phyloP scores from a whole-genome alignment of 495 filamentous ascomycete genomes.

The Hypoxylon crocopeplum region DNA sequence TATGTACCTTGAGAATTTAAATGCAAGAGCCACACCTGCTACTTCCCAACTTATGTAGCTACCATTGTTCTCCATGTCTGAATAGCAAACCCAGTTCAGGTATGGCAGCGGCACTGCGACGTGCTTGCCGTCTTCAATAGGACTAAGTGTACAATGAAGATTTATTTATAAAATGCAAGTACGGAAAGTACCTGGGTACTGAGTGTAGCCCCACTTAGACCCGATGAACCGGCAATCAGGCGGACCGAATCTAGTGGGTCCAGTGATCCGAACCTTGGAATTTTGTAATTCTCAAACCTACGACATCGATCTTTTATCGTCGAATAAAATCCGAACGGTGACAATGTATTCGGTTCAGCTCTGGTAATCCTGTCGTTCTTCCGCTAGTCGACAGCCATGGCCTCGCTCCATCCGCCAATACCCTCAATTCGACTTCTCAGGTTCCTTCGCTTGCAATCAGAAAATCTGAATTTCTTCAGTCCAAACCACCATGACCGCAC shows the following conservation, averaged over 20 bases:
- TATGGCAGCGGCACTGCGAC: too few relatives aligned
- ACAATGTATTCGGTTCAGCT: slow-evolving; percentile 19
- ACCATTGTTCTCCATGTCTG: not conserved
- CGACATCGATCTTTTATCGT: not conserved
- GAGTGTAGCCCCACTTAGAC: not conserved
- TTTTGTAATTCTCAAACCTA: not conserved
- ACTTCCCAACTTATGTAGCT: too few relatives aligned
- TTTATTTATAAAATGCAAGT: too few relatives aligned
- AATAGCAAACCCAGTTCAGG: too few relatives aligned
- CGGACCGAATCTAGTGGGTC: slow-evolving; percentile 16
- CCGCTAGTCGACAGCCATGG: slow-evolving; percentile 18
- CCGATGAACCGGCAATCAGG: slow-evolving; percentile 19
- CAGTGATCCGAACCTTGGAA: slow-evolving; percentile 14
- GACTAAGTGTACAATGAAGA: too few relatives aligned
- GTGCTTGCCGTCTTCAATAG: too few relatives aligned
- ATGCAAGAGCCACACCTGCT: too few relatives aligned
- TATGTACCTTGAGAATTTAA: too few relatives aligned
- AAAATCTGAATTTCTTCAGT: slow-evolving; percentile 58
- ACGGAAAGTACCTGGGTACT: not conserved
- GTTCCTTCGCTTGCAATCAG: slow-evolving; percentile 67
- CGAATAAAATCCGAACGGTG: not conserved
- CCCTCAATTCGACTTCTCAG: slow-evolving; percentile 67
- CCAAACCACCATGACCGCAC: slow-evolving; percentile 48
- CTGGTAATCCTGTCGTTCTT: slow-evolving; percentile 9
- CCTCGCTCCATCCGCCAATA: slow-evolving; percentile 45